A percentile compares a stretch with the other conserved stretches of the same genome.
These are phyloP conservation scores for Punica granatum DNA, from an alignment of 345 rosid species.

Conservation along the genomic window DNA sequence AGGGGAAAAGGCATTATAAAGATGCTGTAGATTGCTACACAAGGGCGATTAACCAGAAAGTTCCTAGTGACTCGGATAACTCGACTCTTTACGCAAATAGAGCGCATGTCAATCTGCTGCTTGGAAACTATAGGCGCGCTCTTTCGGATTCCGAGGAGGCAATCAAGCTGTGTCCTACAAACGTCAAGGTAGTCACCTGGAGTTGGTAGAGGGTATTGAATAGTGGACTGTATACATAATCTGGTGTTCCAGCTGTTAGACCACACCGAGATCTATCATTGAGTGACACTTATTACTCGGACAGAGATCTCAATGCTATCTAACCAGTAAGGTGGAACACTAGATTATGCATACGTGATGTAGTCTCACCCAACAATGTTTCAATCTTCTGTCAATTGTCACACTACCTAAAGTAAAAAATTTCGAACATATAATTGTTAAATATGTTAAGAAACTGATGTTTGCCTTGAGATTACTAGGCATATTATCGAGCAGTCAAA, in stretches of 20 bases:
- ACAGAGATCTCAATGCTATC: background rate
- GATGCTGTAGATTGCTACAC: constrained; percentile 81
- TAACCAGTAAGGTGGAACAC: background rate
- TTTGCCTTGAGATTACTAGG: constrained; percentile 25
- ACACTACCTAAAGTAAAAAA: background rate
- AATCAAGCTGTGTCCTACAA: constrained; percentile 41
- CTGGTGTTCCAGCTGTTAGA: background rate
- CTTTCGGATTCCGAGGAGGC: constrained; percentile 74
- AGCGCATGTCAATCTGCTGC: constrained; percentile 74
- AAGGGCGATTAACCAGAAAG: constrained; percentile 66
- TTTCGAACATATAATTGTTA: background rate
- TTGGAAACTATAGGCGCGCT: constrained; percentile 75
- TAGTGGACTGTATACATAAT: background rate
- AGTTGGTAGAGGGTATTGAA: background rate
- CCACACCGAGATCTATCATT: background rate
- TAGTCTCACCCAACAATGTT: background rate
- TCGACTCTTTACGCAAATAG: constrained; percentile 73
- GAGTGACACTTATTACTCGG: background rate
- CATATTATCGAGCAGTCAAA: constrained; percentile 83
- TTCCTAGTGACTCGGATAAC: constrained; percentile 43
- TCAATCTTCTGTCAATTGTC: background rate
- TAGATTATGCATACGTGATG: background rate
- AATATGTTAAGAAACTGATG: background rate
- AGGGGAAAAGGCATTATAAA: constrained; percentile 77
- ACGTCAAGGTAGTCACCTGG: constrained; percentile 47